Conservation (phyloP, 306 rosid genomes). For the Fragaria ananassa region DNA sequence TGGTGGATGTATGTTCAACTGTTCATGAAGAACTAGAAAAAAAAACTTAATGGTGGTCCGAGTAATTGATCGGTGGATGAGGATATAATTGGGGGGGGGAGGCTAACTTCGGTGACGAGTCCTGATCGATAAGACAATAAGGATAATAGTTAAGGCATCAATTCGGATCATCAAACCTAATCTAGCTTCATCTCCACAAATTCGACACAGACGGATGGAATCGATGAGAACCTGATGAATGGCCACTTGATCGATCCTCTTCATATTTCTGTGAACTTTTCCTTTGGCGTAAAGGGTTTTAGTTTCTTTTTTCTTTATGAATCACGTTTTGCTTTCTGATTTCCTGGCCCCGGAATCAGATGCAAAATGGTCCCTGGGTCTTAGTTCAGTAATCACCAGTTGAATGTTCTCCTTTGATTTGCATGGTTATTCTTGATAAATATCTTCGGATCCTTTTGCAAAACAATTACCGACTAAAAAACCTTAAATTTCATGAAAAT, state of each 20-base stretch:
- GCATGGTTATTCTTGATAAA: background rate
- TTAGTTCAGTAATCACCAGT: background rate
- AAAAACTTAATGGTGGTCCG: slow-evolving; percentile 52
- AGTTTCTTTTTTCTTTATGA: background rate
- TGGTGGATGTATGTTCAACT: slow-evolving; percentile 4
- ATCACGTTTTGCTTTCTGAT: slow-evolving; percentile 4
- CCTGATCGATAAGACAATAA: background rate
- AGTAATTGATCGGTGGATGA: slow-evolving; percentile 50
- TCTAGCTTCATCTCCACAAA: background rate
- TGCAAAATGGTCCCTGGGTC: slow-evolving; percentile 5
- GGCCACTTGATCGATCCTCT: background rate
- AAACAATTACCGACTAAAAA: no score
- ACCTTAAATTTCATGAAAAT: no score
- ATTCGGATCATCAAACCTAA: slow-evolving; percentile 1
- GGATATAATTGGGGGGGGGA: background rate
- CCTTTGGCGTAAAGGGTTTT: background rate
- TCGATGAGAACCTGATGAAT: background rate
- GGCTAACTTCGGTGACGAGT: background rate
- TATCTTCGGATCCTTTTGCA: background rate
- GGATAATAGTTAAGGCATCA: slow-evolving; percentile 9
- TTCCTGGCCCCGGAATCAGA: slow-evolving; percentile 2
- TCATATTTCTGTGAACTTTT: background rate
- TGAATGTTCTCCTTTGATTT: background rate
- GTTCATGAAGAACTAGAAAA: slow-evolving; percentile 8
- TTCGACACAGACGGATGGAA: no score